These are phyloP conservation scores for Hypoxylon sp. DNA, from an alignment of 2,329 filamentous ascomycete genomes.

Conservation along the genomic window DNA sequence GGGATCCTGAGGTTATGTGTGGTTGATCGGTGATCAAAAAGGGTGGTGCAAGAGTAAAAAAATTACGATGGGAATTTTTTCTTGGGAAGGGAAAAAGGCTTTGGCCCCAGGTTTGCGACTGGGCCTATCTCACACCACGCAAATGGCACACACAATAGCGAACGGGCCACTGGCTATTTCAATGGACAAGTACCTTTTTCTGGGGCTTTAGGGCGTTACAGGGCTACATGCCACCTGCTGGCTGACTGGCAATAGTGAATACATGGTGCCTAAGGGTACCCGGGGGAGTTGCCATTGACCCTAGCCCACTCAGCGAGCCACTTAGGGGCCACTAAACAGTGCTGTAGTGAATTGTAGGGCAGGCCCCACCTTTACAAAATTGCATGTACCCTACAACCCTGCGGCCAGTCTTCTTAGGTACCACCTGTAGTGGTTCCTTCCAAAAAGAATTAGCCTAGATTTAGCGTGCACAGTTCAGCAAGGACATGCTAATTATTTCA, in stretches of 20 bases:
- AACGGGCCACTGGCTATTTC: not conserved
- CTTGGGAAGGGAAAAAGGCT: conserved; percentile 45
- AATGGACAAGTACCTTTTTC: not conserved
- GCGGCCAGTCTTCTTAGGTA: not conserved
- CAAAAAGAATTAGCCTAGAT: not conserved
- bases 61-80: conserved; percentile 49
- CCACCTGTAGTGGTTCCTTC: not conserved
- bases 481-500: conserved; percentile 10
- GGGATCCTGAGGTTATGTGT: conserved; percentile 43
- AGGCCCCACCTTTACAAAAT: not conserved
- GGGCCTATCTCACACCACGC: conserved; percentile 24
- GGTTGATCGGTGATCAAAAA: conserved; percentile 48
- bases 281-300: conserved; percentile 1
- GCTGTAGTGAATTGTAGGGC: not conserved
- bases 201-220: not conserved
- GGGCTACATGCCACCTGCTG: not conserved
- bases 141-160: conserved; percentile 8
- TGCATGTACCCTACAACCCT: not conserved
- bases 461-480: not conserved
- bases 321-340: not conserved
- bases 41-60: conserved; percentile 45
- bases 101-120: conserved; percentile 34
- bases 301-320: not conserved
- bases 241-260: conserved; percentile 9
- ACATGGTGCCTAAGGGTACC: not conserved